Base-by-base conservation (phyloP, 768 basidiomycete species). In the Mycena rosella region DNA sequence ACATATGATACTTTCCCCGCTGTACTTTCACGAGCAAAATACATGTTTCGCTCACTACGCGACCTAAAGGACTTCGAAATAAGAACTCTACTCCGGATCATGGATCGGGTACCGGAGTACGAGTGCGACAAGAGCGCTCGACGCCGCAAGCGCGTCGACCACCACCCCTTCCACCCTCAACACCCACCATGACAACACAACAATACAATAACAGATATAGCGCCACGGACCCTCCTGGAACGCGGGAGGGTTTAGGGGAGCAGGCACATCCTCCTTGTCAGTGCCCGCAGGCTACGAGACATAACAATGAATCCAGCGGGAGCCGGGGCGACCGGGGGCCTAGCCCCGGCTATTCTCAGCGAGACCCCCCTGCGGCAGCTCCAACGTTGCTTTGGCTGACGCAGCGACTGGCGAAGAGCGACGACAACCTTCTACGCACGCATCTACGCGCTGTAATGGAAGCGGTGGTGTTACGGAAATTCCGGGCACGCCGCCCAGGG, bases 241-340 rank as follows among this genome's bases (percentile, higher is more conserved):
- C 47, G 20, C 58, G 47, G 58, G 58, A 60, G 58, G 58, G 58
- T 60, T 34, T 49, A 22, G 58, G 47, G 58, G 58, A 60, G 10
- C 2, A 6, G 52, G 52, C 22, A 32, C 52, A 32, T 53, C 52
- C 52, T 36, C 52, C 52, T 53, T 32, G 52, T 53, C 52, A 53
- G 52, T 53, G 52, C 52, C 52, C 52, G 52, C 52, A 18, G 52
- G 52, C 45, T 60, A 45, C 58, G 58, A 60, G 58, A 49, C 30
- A 36, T 36, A 60, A 60, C 34, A 38, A 11, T n/a, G 58, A 60
- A 60, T 22, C 29, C 58, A 60, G n/a, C n/a, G n/a, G n/a, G n/a
- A n/a, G n/a, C n/a, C n/a, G n/a, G n/a, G n/a, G n/a, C n/a, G n/a
- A n/a, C n/a, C n/a, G n/a, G n/a, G n/a, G n/a, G n/a, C n/a, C n/a